phyloP scores from a whole-genome alignment of 2,329 filamentous ascomycete genomes.

The Cryphonectria parasitica region DNA sequence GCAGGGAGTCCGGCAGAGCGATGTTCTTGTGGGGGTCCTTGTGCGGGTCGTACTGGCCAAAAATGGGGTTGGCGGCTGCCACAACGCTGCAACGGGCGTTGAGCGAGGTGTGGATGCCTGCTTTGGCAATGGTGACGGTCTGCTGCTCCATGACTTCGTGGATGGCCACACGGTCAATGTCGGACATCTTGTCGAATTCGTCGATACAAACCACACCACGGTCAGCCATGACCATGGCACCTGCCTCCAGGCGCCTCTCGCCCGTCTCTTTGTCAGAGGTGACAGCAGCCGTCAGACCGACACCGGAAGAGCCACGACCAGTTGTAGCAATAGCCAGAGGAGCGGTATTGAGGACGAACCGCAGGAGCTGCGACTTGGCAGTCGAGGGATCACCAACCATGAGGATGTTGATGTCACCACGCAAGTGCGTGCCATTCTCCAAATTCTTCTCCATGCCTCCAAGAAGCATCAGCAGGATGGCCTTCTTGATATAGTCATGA shows the following conservation, averaged over 20 bases:
- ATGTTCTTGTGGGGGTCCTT: conserved; percentile 99
- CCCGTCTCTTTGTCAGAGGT: conserved; percentile 97
- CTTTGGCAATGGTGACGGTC: conserved; percentile 98
- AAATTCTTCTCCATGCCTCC: conserved; percentile 98
- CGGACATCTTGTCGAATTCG: conserved; percentile 99
- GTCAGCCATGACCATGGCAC: conserved; percentile 98
- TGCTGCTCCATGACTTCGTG: conserved; percentile 99
- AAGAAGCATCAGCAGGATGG: conserved; percentile 91
- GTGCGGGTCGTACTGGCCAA: conserved; percentile 97
- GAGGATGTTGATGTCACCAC: conserved; percentile 98
- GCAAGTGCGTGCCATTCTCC: conserved; percentile 95
- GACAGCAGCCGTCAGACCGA: conserved; percentile 95
- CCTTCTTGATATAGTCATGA: conserved; percentile 97
- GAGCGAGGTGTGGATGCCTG: conserved; percentile 94
- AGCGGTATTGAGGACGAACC: conserved; percentile 96
- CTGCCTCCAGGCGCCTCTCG: conserved; percentile 90
- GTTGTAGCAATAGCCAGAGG: conserved; percentile 96
- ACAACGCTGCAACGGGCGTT: conserved; percentile 97
- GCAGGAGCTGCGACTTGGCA: conserved; percentile 95
- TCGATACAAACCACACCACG: conserved; percentile 98
- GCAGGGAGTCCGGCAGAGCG: conserved; percentile 89
- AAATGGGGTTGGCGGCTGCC: conserved; percentile 95
- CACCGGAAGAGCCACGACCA: conserved; percentile 92
- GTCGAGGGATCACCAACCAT: conserved; percentile 99
- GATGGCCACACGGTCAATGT: conserved; percentile 95